Base-by-base conservation (phyloP, 2,329 filamentous ascomycete species). In the Diaporthe nobilis region DNA sequence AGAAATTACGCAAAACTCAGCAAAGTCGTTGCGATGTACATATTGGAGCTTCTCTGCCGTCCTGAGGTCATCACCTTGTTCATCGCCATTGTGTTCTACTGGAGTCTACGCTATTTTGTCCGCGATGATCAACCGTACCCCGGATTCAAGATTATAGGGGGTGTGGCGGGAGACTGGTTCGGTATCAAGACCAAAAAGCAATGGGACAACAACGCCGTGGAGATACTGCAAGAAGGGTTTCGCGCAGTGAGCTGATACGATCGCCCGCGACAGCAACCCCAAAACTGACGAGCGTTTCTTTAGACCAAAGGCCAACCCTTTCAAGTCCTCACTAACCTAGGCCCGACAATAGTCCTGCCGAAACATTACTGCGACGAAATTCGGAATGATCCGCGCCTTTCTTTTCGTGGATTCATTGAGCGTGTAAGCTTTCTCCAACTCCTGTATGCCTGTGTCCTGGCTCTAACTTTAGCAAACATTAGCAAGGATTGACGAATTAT, bases 391-490 rank as follows among this genome's bases (percentile, higher is more conserved):
- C 57, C 57, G 10, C 57, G 57, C 34, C 57, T 60, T 39, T 60
- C 57, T 10, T 60, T 60, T 60, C 57, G 57, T 60, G 57, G 57
- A n/a, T 60, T 60, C 34, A 60, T 60, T n/a, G 57, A 60, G 57
- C 57, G 57, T 39, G 57, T 60, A 34, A 60, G 57, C 31, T 60
- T 39, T 37, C 57, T n/a, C 31, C 5, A 9, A n/a, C 34, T 60
- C 57, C 9, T 15, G 34, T 60, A 15, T 4, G 20, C 57, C 3
- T n/a, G 57, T 60, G 57, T 39, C 22, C 34, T 39, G 22, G 20
- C 22, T 60, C 31, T 60, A 60, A 60, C 57, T 60, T 60, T 9
- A 20, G 20, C 20, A 39, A 60, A 60, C 20, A 39, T 60, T n/a
- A 60, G 57, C 57, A 60, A 60, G 57, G 31, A 39, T 13, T 60